Percentiles rank a stretch among this genome's conserved stretches.
These are phyloP conservation scores for Aurinia saxatilis DNA, from an alignment of 345 rosid genomes.

Conservation along the genomic window DNA sequence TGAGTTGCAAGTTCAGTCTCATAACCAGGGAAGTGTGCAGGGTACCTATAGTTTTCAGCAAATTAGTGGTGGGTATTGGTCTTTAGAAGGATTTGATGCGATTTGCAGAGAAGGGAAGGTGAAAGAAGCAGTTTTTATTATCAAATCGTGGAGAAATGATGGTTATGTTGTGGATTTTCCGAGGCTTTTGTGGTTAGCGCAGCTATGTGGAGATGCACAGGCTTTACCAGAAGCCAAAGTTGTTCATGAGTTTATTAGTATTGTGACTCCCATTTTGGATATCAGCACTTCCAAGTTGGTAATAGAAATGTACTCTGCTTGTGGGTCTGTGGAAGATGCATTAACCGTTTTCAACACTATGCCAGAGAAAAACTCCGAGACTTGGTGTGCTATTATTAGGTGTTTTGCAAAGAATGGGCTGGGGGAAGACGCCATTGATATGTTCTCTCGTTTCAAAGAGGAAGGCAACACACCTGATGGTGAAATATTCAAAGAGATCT, in stretches of 20 bases:
- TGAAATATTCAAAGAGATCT: slow-evolving; percentile 49
- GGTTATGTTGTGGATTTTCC: slow-evolving; percentile 41
- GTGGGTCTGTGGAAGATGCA: slow-evolving; percentile 49
- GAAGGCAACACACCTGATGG: slow-evolving; percentile 54
- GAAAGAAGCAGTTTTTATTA: slow-evolving; percentile 43
- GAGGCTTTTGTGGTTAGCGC: slow-evolving; percentile 37
- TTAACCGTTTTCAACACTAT: slow-evolving; percentile 41
- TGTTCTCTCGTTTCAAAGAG: slow-evolving; percentile 52
- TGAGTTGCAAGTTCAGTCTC: not conserved
- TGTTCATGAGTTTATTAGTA: slow-evolving; percentile 37
- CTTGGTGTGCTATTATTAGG: slow-evolving; percentile 63
- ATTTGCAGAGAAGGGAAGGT: slow-evolving; percentile 50
- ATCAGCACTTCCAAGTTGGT: slow-evolving; percentile 40
- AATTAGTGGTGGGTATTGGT: not conserved
- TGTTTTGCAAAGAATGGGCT: slow-evolving; percentile 56
- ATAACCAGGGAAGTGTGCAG: not conserved
- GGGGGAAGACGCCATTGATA: slow-evolving; percentile 72
- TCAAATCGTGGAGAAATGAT: slow-evolving; percentile 33
- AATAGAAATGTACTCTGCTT: slow-evolving; percentile 57
- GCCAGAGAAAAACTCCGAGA: slow-evolving; percentile 38
- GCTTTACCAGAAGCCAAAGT: slow-evolving; percentile 52
- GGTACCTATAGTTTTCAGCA: too few relatives aligned
- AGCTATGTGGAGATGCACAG: slow-evolving; percentile 51
- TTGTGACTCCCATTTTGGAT: slow-evolving; percentile 28
- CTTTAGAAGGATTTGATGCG: slow-evolving; percentile 42